Evolutionary conservation across 345 rosid species (phyloP).

Genomic region (Laguncularia racemosa): DNA sequence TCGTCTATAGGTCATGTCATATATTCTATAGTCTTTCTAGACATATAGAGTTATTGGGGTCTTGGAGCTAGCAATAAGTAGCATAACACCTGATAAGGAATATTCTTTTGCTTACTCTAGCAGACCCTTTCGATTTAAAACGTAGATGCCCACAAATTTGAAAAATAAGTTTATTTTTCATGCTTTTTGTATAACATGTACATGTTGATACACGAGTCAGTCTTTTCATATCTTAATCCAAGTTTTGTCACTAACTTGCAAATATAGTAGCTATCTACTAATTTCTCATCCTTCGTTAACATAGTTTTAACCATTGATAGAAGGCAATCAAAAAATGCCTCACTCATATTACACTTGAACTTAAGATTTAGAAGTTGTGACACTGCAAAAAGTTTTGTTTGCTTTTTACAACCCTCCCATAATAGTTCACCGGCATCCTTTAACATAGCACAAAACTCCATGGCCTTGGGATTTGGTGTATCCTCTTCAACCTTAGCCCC

Average conservation of each 20-base stretch:
- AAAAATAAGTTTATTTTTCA: not conserved
- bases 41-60: not conserved
- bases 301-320: not conserved
- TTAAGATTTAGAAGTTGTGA: not conserved
- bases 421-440: not conserved
- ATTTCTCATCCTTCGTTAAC: not conserved
- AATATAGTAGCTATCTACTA: not conserved
- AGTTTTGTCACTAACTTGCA: not conserved
- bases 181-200: not conserved
- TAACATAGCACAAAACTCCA: not conserved
- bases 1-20: slow-evolving; percentile 7
- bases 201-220: too few relatives aligned
- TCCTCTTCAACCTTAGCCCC: not conserved
- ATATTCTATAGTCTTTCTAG: not conserved
- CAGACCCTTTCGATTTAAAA: not conserved
- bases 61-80: not conserved
- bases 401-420: not conserved
- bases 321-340: not conserved
- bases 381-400: not conserved
- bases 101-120: not conserved
- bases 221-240: not conserved
- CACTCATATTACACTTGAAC: not conserved
- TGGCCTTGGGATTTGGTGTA: not conserved
- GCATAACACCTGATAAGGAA: not conserved
- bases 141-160: not conserved